Base-by-base conservation (phyloP, 306 rosid species). In the Ammopiptanthus mongolicus region DNA sequence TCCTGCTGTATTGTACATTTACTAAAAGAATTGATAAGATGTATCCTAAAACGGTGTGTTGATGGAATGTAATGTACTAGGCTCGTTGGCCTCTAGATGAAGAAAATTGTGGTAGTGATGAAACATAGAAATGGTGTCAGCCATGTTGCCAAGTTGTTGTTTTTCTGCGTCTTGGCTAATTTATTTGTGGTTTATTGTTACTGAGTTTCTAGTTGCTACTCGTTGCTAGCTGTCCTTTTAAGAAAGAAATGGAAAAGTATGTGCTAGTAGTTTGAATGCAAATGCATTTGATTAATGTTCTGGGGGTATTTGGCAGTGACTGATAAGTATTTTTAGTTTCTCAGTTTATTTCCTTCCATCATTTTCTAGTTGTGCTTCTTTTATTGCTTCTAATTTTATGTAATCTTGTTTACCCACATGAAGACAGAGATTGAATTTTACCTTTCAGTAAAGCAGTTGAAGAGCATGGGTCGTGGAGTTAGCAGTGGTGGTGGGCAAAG, bases 401-500 rank as follows among this genome's bases (percentile, higher is more conserved):
- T 4, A 63, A 77, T 72, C 12, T 5, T 76, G 39, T 65, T 36
- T 12, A 68, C 42, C 60, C 46, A n/a, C 73, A 37, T 84, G 57
- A 69, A 77, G 62, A 69, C 64, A n/a, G 84, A 42, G 66, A 59
- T 65, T 65, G 25, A 55, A 71, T 69, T 79, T 15, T 78, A 15
- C 55, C 62, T 62, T 79, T 64, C 36, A 63, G 66, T 6, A 72
- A 75, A 78, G 68, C 59, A 79, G 65, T 59, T 66, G 76, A 81
- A 80, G 81, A 88, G 47, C 73, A 95, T 95, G 98, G 98, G 98
- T 75, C 98, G 98, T 75, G 98, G 98, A 81, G 90, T 84, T 81
- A 95, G 98, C 91, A 86, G 96, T 19, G 98, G 98, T 71, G 98
- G 98, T 55, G 98, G 98, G 55, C 97, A 91, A 84, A 95, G 98